Evolutionary conservation across 2,329 filamentous ascomycete genomes (phyloP), one percentile per base, ranked within the genome.

Genomic region (Talaromyces amestolkiae): DNA sequence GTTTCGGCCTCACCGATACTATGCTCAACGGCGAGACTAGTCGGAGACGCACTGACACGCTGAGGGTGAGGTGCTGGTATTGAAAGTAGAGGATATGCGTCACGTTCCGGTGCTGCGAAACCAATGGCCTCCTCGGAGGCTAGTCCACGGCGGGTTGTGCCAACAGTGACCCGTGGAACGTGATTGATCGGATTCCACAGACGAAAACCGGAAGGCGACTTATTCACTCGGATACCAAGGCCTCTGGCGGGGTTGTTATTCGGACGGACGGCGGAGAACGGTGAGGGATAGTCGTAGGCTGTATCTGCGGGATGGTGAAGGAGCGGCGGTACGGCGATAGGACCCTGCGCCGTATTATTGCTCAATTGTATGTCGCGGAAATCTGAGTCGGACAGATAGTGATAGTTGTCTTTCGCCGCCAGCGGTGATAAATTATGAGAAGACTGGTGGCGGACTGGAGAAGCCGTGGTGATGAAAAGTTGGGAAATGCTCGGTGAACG

Each of bases 161-260:
- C 82, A 64, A 82, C 82, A 58, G 83, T 83, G 37, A 78, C 77
- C 66, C 84, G 83, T 47, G 85, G 86, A 58, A 86, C 84, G 76
- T 85, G 82, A 72, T 88, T 88, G 71, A 86, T 81, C 43, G 86
- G 86, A 73, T 87, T 87, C 78, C 85, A 86, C 67, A 88, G 81
- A 65, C 85, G 81, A 63, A 84, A 82, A 7, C 47, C 43, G 75
- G 49, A 74, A 71, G 64, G 70, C 66, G 69, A 74, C 13, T 71
- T 67, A 68, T 72, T 66, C 69, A 68, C 69, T 67, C 43, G 41
- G 10, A 27, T 19, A 33, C 53, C 47, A 49, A 37, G 49, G 22
- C 56, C 43, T 37, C 54, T 51, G 7, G 10, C 53, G 39, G 41
- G 35, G 41, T 53, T 63, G 3, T 33, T 58, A 64, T 67, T 61